A percentile compares a stretch with the other conserved stretches of the same genome.
These are phyloP conservation scores for Chlamydomonas eustigma DNA, from an alignment of 139 green algal genomes.

Conservation along the genomic window DNA sequence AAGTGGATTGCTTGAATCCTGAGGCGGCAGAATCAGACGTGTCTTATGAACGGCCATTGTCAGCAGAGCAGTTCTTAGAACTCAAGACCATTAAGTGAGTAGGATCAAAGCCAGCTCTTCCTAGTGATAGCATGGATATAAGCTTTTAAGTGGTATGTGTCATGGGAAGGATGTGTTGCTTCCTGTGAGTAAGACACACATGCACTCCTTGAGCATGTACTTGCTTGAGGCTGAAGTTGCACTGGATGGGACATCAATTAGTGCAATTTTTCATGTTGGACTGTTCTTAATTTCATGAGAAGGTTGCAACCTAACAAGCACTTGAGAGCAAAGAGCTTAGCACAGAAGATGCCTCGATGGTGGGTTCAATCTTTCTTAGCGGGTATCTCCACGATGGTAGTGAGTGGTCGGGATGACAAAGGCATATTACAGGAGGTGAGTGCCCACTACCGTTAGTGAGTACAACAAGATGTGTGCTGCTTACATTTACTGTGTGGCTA, in stretches of 20 bases:
- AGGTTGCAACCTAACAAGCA: conserved; percentile 7
- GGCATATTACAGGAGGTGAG: conserved; percentile 23
- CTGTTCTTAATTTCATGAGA: background rate
- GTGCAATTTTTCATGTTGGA: background rate
- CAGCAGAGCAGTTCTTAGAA: conserved; percentile 22
- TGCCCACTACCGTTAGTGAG: background rate
- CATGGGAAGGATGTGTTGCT: background rate
- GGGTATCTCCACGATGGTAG: conserved; percentile 39
- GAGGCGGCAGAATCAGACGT: background rate
- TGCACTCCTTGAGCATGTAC: background rate
- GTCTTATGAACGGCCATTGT: background rate
- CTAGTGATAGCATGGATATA: background rate
- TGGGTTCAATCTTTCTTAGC: conserved; percentile 50
- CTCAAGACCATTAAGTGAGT: conserved; percentile 47
- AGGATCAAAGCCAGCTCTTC: background rate
- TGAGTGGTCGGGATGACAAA: conserved; percentile 33
- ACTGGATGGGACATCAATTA: background rate
- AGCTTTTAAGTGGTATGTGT: background rate
- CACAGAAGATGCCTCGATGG: conserved; percentile 45
- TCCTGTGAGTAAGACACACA: background rate
- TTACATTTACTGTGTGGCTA: background rate
- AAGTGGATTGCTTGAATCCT: conserved; percentile 42
- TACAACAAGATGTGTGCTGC: background rate
- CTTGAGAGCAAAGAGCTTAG: conserved; percentile 14
- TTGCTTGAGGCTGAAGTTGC: background rate